Conservation (phyloP, 2,329 filamentous ascomycete species). For the Epichloe uncinata region DNA sequence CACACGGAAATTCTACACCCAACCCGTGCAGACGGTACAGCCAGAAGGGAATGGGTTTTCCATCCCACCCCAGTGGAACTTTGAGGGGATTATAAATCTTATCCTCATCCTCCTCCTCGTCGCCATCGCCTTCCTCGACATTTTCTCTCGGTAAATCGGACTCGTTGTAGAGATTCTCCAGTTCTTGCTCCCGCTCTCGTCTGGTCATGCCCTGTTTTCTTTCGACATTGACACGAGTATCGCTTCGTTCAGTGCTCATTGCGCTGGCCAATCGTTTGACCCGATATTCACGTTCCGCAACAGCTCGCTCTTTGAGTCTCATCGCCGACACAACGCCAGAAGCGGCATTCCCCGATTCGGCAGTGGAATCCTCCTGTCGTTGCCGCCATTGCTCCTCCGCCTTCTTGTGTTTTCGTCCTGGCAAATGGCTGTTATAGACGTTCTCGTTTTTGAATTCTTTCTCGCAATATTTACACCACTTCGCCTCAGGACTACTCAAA, state of each 20-base stretch:
- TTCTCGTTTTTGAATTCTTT: constrained; percentile 95
- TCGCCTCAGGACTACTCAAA: constrained; percentile 41
- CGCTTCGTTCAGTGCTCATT: constrained; percentile 77
- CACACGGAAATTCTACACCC: constrained; percentile 88
- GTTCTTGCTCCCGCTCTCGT: constrained; percentile 82
- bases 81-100: constrained; percentile 96
- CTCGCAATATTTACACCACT: constrained; percentile 85
- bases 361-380: constrained; percentile 26
- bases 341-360: constrained; percentile 14
- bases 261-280: constrained; percentile 66
- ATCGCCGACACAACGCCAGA: constrained; percentile 24
- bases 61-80: constrained; percentile 91
- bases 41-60: constrained; percentile 98
- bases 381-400: constrained; percentile 54
- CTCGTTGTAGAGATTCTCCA: constrained; percentile 63
- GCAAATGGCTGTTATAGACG: constrained; percentile 80
- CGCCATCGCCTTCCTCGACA: constrained; percentile 47
- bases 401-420: constrained; percentile 71
- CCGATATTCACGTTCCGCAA: constrained; percentile 79
- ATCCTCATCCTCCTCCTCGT: constrained; percentile 67
- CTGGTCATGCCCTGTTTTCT: constrained; percentile 96
- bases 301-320: constrained; percentile 72
- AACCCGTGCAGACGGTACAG: constrained; percentile 93
- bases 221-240: constrained; percentile 90
- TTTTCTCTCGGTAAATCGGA: constrained; percentile 18